Evolutionary conservation across 2,329 filamentous ascomycete genomes (phyloP).

Genomic region (Botrytis tulipae): DNA sequence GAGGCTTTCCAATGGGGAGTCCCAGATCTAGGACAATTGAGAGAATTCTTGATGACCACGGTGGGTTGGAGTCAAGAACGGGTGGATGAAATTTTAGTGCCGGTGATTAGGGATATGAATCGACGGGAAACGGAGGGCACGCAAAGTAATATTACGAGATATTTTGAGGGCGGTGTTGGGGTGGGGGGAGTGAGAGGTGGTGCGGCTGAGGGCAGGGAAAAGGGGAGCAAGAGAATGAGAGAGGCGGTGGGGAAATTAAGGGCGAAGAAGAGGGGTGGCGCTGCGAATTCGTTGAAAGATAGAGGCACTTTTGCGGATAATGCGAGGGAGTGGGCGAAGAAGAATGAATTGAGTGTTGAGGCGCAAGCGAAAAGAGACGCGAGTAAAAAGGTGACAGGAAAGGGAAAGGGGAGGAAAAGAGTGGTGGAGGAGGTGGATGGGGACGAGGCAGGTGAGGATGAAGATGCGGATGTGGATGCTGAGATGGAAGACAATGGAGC

Average conservation of each 20-base stretch:
- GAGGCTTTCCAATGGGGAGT: conserved; percentile 93
- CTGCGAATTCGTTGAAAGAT: conserved; percentile 2
- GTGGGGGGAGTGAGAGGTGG: conserved; percentile 58
- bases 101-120: conserved; percentile 96
- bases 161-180: conserved; percentile 74
- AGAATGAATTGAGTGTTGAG: conserved; percentile 36
- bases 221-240: conserved; percentile 69
- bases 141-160: conserved; percentile 93
- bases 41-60: conserved; percentile 83
- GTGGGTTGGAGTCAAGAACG: conserved; percentile 91
- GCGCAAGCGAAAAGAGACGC: conserved; percentile 31
- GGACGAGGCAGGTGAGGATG: conserved; percentile 9
- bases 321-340: conserved; percentile 37
- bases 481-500: conserved; percentile 15
- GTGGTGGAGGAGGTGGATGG: conserved; percentile 15
- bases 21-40: conserved; percentile 81
- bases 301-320: conserved; percentile 36
- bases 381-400: conserved; percentile 26
- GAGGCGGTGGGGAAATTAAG: conserved; percentile 69
- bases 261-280: conserved; percentile 42
- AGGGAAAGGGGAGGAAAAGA: conserved; percentile 18
- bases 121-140: conserved; percentile 82
- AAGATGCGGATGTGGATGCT: conserved; percentile 3
- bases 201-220: conserved; percentile 57
- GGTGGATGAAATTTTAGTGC: conserved; percentile 93